Evolutionary conservation across 768 basidiomycete species (phyloP).

Genomic region (Pulveroboletus frians): DNA sequence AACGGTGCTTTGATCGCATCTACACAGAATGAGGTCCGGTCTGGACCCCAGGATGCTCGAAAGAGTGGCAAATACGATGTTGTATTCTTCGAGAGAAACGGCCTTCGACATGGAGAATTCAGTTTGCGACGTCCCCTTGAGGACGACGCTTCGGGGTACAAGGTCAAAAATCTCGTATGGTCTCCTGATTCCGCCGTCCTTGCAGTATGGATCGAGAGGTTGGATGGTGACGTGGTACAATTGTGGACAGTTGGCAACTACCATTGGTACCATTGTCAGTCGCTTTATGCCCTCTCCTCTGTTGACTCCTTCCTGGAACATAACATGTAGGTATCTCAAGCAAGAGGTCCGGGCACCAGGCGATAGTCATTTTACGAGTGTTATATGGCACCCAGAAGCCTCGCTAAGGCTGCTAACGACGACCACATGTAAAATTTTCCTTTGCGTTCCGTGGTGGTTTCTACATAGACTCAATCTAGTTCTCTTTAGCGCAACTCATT

Average conservation of each 20-base stretch:
- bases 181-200: conserved; percentile 84
- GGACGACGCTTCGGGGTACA: conserved; percentile 55
- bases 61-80: conserved; percentile 73
- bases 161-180: conserved; percentile 76
- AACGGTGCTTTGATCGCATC: conserved; percentile 80
- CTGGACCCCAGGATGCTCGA: conserved; percentile 62
- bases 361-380: conserved; percentile 58
- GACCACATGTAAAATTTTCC: conserved; percentile 50
- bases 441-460: not conserved
- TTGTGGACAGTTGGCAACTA: conserved; percentile 94
- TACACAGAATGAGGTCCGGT: conserved; percentile 73
- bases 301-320: conserved; percentile 4
- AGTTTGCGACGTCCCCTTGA: conserved; percentile 40
- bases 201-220: conserved; percentile 75
- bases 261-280: conserved; percentile 59
- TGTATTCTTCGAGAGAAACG: conserved; percentile 94
- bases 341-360: conserved; percentile 66
- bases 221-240: conserved; percentile 76
- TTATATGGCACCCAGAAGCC: conserved; percentile 86
- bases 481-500: conserved; percentile 44
- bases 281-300: not conserved
- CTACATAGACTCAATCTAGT: conserved; percentile 1
- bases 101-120: conserved; percentile 88
- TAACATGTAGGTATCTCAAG: conserved; percentile 74
- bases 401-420: conserved; percentile 60